Evolutionary conservation across 441 rosid species (phyloP).

Genomic region (Omphalea diandra): DNA sequence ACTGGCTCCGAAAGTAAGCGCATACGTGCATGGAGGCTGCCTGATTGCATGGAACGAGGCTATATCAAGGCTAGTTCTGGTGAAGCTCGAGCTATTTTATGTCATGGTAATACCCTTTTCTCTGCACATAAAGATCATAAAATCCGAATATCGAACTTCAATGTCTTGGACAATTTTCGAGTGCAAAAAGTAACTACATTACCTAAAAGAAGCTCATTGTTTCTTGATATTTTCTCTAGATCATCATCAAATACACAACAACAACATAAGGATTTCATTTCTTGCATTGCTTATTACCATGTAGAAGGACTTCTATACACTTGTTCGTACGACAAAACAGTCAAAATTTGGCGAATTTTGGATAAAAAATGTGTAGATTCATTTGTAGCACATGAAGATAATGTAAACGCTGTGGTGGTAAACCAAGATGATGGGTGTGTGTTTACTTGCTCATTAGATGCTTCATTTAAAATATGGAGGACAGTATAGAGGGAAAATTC

Average conservation of each 20-base stretch:
- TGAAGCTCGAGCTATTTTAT: conserved; percentile 41
- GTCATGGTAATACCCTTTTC: conserved; percentile 46
- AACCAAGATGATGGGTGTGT: conserved; percentile 59
- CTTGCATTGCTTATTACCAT: conserved; percentile 59
- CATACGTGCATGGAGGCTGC: conserved; percentile 50
- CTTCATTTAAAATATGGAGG: conserved; percentile 61
- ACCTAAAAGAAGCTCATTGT: conserved; percentile 38
- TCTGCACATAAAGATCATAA: conserved; percentile 46
- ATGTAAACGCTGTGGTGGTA: conserved; percentile 39
- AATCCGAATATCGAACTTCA: conserved; percentile 46
- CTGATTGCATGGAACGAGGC: conserved; percentile 42
- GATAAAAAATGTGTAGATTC: conserved; percentile 50
- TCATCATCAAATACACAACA: conserved; percentile 30
- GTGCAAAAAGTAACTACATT: conserved; percentile 41
- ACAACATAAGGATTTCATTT: conserved; percentile 43
- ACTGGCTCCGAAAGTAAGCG: conserved; percentile 45
- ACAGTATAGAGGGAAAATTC: conserved; percentile 49
- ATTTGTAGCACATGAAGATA: conserved; percentile 59
- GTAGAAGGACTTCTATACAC: conserved; percentile 50
- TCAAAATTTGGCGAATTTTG: conserved; percentile 47
- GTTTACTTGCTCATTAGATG: conserved; percentile 55
- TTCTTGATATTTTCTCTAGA: conserved; percentile 31
- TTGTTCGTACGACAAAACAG: conserved; percentile 45
- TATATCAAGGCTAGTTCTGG: conserved; percentile 39
- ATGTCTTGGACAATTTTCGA: conserved; percentile 33